A percentile compares a stretch with the other conserved stretches of the same genome.
phyloP scores from a whole-genome alignment of 208 protist species.

The Acanthamoeba castellanii region DNA sequence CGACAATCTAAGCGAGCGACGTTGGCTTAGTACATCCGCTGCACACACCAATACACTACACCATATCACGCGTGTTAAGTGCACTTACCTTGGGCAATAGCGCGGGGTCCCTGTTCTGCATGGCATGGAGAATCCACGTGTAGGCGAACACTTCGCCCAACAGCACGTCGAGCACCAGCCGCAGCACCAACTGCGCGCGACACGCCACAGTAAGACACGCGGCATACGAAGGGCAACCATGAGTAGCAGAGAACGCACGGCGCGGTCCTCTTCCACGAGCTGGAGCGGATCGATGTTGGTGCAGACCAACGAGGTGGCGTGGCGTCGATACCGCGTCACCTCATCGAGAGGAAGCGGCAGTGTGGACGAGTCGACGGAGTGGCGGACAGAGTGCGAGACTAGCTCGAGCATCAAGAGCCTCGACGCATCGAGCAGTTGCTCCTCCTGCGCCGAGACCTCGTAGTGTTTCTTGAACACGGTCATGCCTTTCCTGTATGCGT shows the following conservation, averaged over 20 bases:
- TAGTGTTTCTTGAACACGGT: neutral
- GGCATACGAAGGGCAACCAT: neutral
- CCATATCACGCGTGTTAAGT: neutral
- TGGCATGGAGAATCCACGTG: neutral
- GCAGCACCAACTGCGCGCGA: neutral
- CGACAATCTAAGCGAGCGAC: too few relatives aligned
- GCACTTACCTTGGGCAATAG: neutral
- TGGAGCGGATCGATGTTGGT: neutral
- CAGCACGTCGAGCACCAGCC: conserved; percentile 6
- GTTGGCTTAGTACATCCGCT: too few relatives aligned
- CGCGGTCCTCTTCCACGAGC: neutral
- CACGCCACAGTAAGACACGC: neutral
- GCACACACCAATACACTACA: neutral
- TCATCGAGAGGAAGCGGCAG: neutral
- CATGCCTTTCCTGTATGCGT: neutral
- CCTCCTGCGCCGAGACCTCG: neutral
- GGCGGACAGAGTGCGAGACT: neutral
- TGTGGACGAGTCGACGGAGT: neutral
- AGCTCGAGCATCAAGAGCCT: neutral
- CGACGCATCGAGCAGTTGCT: neutral
- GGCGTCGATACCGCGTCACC: neutral
- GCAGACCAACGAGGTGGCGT: neutral
- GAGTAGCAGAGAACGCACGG: neutral
- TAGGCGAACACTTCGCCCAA: neutral
- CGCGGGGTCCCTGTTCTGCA: neutral